Evolutionary conservation across 495 filamentous ascomycete species (phyloP).

Genomic region (Alectoria sarmentosa): DNA sequence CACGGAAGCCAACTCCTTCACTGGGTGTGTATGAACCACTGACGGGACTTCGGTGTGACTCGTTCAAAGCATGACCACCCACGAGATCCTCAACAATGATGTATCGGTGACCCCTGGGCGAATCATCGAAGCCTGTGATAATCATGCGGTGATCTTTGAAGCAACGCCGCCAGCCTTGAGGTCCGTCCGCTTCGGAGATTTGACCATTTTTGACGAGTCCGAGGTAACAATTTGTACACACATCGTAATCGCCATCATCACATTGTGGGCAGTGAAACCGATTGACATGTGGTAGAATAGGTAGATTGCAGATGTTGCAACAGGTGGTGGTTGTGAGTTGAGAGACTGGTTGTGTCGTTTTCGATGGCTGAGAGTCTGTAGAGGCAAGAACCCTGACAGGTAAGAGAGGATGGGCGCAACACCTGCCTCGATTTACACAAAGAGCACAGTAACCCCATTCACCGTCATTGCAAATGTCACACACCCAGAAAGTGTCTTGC

Average conservation of each 20-base stretch:
- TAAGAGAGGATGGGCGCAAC: constrained; percentile 71
- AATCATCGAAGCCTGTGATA: constrained; percentile 64
- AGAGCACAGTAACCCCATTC: constrained; percentile 86
- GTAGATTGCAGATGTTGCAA: constrained; percentile 66
- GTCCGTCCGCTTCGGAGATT: constrained; percentile 66
- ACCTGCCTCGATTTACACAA: constrained; percentile 70
- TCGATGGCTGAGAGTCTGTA: constrained; percentile 21
- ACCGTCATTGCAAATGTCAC: constrained; percentile 74
- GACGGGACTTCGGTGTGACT: neutral
- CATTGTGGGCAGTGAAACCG: constrained; percentile 70
- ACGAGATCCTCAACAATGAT: constrained; percentile 59
- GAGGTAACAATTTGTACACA: constrained; percentile 71
- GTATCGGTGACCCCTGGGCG: constrained; percentile 45
- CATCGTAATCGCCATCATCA: constrained; percentile 71
- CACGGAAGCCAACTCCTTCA: neutral
- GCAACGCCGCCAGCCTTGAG: constrained; percentile 74
- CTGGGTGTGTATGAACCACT: neutral
- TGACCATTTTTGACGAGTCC: constrained; percentile 51
- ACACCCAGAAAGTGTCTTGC: constrained; percentile 79
- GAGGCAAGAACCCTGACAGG: too few relatives aligned
- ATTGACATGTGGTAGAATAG: constrained; percentile 58
- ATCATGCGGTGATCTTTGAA: constrained; percentile 76
- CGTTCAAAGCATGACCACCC: constrained; percentile 49
- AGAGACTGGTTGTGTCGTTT: constrained; percentile 26
- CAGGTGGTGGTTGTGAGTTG: constrained; percentile 56